phyloP scores from a whole-genome alignment of 805 yeast species.

The Debaryomyces hansenii region DNA sequence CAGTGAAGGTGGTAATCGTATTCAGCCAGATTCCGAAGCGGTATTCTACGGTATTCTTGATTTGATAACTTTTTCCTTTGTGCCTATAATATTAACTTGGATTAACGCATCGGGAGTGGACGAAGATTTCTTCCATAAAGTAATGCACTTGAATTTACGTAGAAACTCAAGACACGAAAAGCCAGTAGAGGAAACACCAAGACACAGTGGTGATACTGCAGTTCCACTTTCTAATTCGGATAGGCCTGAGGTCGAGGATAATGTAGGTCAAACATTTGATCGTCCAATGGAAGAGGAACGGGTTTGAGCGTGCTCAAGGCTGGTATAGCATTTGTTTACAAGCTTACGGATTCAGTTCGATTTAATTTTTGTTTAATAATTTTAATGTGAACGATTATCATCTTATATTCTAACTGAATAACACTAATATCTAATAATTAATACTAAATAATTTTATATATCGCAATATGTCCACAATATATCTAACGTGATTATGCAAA shows the following conservation, averaged over 20 bases:
- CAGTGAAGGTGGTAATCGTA: conserved; percentile 63
- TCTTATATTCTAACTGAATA: too few relatives aligned
- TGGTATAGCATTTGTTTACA: too few relatives aligned
- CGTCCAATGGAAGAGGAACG: too few relatives aligned
- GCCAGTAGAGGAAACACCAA: conserved; percentile 28
- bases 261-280: too few relatives aligned
- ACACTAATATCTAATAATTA: too few relatives aligned
- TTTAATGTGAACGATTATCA: too few relatives aligned
- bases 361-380: too few relatives aligned
- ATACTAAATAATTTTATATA: too few relatives aligned
- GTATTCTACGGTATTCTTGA: conserved; percentile 62
- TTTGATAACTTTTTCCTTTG: conserved; percentile 41
- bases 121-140: conserved; percentile 26
- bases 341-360: too few relatives aligned
- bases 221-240: conserved; percentile 18
- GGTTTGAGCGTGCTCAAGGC: too few relatives aligned
- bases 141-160: conserved; percentile 9
- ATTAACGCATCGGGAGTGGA: conserved; percentile 22
- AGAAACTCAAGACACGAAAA: conserved; percentile 16
- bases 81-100: conserved; percentile 40
- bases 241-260: background rate
- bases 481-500: too few relatives aligned
- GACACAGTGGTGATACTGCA: conserved; percentile 48
- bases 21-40: conserved; percentile 58
- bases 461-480: too few relatives aligned